A percentile compares a stretch with the other conserved stretches of the same genome.
Evolutionary conservation across 2,329 filamentous ascomycete genomes (phyloP).

Genomic region (Ophiocordyceps camponoti-floridani): DNA sequence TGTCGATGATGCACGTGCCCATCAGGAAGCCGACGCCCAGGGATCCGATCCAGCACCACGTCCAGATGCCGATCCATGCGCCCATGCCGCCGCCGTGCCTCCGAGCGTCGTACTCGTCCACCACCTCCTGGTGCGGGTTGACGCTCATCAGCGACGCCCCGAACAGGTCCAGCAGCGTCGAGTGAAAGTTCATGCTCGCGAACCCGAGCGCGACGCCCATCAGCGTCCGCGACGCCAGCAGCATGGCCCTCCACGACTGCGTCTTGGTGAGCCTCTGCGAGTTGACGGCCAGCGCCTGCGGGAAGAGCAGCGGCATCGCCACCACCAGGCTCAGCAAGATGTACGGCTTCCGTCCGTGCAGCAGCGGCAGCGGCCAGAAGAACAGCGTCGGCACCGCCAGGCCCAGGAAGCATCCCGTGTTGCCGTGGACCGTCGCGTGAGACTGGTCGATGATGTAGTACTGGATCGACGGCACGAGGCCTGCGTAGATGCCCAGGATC

Average conservation of each 20-base stretch:
- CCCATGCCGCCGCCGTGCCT: conserved; percentile 64
- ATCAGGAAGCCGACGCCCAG: conserved; percentile 54
- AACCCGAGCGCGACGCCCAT: conserved; percentile 57
- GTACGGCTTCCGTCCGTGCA: conserved; percentile 65
- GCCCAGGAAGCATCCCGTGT: conserved; percentile 54
- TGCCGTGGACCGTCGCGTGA: conserved; percentile 53
- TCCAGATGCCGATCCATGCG: conserved; percentile 63
- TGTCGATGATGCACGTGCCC: conserved; percentile 51
- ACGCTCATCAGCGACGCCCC: conserved; percentile 57
- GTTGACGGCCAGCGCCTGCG: conserved; percentile 51
- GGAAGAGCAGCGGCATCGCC: conserved; percentile 56
- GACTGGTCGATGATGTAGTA: conserved; percentile 55
- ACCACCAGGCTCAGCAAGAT: conserved; percentile 50
- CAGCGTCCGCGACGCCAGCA: conserved; percentile 44
- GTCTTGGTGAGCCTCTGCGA: conserved; percentile 36
- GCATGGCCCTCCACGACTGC: conserved; percentile 34
- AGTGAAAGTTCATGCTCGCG: conserved; percentile 60
- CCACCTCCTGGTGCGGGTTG: conserved; percentile 55
- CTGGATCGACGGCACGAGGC: conserved; percentile 62
- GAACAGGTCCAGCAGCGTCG: conserved; percentile 56
- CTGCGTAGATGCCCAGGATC: conserved; percentile 58
- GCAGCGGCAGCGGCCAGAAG: conserved; percentile 55
- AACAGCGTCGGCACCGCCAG: conserved; percentile 53
- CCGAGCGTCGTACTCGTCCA: conserved; percentile 48
- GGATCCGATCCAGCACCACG: conserved; percentile 59